phyloP scores from a whole-genome alignment of 768 basidiomycete genomes.

The Lactarius indigo region DNA sequence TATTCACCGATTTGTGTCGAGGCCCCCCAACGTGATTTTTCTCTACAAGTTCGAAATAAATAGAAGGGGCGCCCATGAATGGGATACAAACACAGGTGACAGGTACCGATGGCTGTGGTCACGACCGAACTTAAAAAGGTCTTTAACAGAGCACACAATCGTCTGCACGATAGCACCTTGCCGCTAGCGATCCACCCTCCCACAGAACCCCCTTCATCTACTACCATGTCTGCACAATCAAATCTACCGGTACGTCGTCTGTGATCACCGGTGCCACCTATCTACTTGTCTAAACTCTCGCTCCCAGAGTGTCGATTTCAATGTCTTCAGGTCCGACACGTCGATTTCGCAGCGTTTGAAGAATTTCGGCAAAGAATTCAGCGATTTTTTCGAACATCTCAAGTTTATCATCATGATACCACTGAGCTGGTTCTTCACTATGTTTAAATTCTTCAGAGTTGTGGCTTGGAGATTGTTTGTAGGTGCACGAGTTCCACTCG shows the following conservation, averaged over 20 bases:
- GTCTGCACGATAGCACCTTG: constrained; percentile 13
- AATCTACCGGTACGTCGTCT: neutral
- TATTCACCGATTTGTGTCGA: neutral
- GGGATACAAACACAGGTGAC: neutral
- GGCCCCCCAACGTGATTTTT: constrained; percentile 16
- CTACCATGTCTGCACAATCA: constrained; percentile 2
- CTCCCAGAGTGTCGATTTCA: neutral
- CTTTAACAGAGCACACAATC: constrained; percentile 17
- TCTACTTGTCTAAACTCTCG: neutral
- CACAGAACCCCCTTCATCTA: neutral
- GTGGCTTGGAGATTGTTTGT: constrained; percentile 8
- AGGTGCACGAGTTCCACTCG: neutral
- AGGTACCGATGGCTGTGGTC: neutral
- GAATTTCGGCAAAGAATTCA: neutral
- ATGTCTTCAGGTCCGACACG: neutral
- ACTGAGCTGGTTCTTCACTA: constrained; percentile 22
- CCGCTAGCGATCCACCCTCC: neutral
- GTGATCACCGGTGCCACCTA: neutral
- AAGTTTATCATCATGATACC: constrained; percentile 16
- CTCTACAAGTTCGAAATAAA: neutral
- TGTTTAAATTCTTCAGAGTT: neutral
- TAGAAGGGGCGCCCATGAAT: neutral
- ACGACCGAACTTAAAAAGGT: constrained; percentile 15
- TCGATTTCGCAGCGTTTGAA: neutral
- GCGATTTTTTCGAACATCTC: constrained; percentile 11